Conservation (phyloP, 2,329 filamentous ascomycete genomes). For the Metarhizium brunneum region DNA sequence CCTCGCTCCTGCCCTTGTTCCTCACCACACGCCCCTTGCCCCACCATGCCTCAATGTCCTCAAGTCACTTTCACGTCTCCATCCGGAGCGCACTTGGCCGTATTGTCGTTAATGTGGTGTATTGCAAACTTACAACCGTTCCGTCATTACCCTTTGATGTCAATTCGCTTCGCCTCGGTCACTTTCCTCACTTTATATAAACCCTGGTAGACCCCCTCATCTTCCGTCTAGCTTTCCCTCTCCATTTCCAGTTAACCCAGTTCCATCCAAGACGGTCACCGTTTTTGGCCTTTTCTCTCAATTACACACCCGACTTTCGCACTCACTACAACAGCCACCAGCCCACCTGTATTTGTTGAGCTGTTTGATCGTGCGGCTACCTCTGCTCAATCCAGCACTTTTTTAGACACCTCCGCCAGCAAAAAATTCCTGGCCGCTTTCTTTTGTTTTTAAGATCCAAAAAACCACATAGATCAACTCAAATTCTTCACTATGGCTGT, state of each 20-base stretch:
- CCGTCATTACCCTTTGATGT: conserved; percentile 4
- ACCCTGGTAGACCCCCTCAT: neutral
- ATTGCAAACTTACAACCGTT: neutral
- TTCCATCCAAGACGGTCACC: neutral
- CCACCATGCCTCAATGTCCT: neutral
- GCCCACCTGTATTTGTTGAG: neutral
- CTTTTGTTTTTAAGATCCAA: neutral
- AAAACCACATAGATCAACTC: neutral
- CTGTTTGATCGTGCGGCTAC: neutral
- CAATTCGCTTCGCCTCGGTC: neutral
- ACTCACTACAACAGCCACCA: neutral
- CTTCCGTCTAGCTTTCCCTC: neutral
- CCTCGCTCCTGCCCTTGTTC: neutral
- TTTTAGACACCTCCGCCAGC: neutral
- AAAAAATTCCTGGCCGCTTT: neutral
- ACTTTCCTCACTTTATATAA: conserved; percentile 3
- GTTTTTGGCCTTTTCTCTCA: neutral
- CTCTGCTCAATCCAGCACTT: neutral
- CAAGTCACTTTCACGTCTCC: neutral
- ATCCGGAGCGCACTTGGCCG: neutral
- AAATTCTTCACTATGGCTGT: conserved; percentile 28
- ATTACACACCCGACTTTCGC: neutral
- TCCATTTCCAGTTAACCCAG: neutral
- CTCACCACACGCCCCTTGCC: conserved; percentile 2
- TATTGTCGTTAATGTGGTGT: neutral